These are phyloP conservation scores for Cladobotryum mycophilum DNA, from an alignment of 2,329 filamentous ascomycete genomes.

Conservation along the genomic window DNA sequence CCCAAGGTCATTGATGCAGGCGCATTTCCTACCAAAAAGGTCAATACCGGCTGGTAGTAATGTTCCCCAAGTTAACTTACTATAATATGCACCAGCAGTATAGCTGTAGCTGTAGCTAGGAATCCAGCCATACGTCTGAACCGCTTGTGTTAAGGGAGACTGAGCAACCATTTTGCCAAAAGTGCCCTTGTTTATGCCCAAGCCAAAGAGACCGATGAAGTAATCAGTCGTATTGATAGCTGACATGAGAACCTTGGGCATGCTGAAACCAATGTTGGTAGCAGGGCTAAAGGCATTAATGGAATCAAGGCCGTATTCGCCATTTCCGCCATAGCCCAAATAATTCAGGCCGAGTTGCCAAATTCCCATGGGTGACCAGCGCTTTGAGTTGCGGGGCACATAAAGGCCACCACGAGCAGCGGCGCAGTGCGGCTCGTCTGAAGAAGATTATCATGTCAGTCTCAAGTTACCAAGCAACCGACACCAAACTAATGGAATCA, in stretches of 20 bases:
- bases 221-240: constrained; percentile 50
- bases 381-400: constrained; percentile 44
- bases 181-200: constrained; percentile 49
- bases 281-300: constrained; percentile 36
- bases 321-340: constrained; percentile 54
- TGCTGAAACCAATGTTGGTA: constrained; percentile 29
- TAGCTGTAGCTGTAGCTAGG: constrained; percentile 70
- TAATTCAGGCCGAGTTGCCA: constrained; percentile 56
- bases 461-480: not conserved
- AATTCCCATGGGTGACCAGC: constrained; percentile 53
- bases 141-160: constrained; percentile 49
- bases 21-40: constrained; percentile 24
- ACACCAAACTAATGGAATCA: not conserved
- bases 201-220: constrained; percentile 49
- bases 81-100: constrained; percentile 68
- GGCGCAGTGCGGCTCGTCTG: constrained; percentile 47
- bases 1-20: constrained; percentile 60
- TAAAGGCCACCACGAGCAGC: constrained; percentile 54
- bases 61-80: constrained; percentile 32
- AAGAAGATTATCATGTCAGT: constrained; percentile 16
- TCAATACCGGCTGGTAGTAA: constrained; percentile 9
- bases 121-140: constrained; percentile 53
- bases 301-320: constrained; percentile 55
- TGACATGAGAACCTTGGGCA: constrained; percentile 43
- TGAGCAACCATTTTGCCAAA: constrained; percentile 45